Conservation (phyloP, 371 early-diverging fungal species). For the Mucor indicus region DNA sequence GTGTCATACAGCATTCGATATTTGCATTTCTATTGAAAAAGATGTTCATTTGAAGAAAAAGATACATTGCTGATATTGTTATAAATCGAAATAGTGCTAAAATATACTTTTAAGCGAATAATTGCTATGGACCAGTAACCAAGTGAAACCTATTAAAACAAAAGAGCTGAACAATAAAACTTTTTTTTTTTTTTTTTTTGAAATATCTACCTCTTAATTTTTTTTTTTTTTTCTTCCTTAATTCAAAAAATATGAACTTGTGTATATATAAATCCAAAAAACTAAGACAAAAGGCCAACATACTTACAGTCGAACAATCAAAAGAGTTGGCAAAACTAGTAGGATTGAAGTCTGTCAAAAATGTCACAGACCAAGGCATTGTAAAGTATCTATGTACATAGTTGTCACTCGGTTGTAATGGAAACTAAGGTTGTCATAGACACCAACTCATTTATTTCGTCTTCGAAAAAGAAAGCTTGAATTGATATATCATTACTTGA, state of each 20-base stretch:
- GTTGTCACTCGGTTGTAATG: not conserved
- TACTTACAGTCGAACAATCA: slow-evolving; percentile 17
- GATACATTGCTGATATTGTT: no score
- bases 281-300: slow-evolving; percentile 22
- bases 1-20: no score
- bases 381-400: slow-evolving; percentile 1
- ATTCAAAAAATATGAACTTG: slow-evolving; percentile 7
- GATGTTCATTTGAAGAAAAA: no score
- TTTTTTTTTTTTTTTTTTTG: no score
- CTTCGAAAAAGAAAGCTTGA: slow-evolving; percentile 21
- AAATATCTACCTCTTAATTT: not conserved
- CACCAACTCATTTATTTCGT: slow-evolving; percentile 18
- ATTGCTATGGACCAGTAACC: no score
- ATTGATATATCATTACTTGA: slow-evolving; percentile 10
- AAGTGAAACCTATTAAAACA: no score
- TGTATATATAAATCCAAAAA: slow-evolving; percentile 12
- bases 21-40: no score
- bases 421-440: not conserved
- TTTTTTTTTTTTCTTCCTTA: slow-evolving; percentile 3
- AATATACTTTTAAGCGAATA: no score
- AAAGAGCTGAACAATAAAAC: no score
- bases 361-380: slow-evolving; percentile 13
- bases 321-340: slow-evolving; percentile 13
- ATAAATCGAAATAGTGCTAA: no score
- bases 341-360: slow-evolving; percentile 11